A percentile compares a stretch with the other conserved stretches of the same genome.
phyloP scores from a whole-genome alignment of 176 grass and related monocot species.

The Carex littledalei region DNA sequence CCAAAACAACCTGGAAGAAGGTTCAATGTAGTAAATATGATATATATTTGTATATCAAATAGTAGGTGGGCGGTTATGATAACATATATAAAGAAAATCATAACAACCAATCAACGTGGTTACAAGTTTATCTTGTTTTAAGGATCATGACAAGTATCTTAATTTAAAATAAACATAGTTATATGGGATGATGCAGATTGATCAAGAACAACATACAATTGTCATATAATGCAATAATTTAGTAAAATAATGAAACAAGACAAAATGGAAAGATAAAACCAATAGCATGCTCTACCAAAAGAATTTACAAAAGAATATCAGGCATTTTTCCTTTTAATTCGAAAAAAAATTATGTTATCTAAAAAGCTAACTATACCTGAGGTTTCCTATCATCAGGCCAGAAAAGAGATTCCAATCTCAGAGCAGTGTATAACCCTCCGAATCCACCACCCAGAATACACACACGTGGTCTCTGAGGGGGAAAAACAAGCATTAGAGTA shows the following conservation, averaged over 20 bases:
- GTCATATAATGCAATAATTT: neutral
- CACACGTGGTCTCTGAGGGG: slow-evolving; percentile 57
- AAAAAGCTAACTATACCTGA: slow-evolving; percentile 49
- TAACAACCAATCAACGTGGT: neutral
- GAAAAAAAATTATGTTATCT: neutral
- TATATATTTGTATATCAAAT: neutral
- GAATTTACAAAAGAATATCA: no score
- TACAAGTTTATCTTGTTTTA: neutral
- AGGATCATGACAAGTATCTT: neutral
- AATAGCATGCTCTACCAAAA: neutral
- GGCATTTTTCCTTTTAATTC: neutral
- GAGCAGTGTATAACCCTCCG: slow-evolving; percentile 89
- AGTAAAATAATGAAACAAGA: neutral
- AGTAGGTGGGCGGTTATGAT: neutral
- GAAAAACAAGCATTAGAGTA: neutral
- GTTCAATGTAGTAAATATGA: slow-evolving; percentile 12
- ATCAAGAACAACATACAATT: neutral
- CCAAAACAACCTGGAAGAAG: slow-evolving; percentile 59
- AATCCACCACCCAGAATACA: slow-evolving; percentile 98
- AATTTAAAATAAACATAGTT: neutral
- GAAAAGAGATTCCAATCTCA: slow-evolving; percentile 92
- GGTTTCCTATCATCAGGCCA: slow-evolving; percentile 81
- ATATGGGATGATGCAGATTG: neutral
- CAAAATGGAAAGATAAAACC: neutral
- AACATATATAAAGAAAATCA: neutral